A percentile compares a stretch with the other conserved stretches of the same genome.
These are phyloP conservation scores for Fusarium pseudocircinatum DNA, from an alignment of 2,329 filamentous ascomycete genomes.

Conservation along the genomic window DNA sequence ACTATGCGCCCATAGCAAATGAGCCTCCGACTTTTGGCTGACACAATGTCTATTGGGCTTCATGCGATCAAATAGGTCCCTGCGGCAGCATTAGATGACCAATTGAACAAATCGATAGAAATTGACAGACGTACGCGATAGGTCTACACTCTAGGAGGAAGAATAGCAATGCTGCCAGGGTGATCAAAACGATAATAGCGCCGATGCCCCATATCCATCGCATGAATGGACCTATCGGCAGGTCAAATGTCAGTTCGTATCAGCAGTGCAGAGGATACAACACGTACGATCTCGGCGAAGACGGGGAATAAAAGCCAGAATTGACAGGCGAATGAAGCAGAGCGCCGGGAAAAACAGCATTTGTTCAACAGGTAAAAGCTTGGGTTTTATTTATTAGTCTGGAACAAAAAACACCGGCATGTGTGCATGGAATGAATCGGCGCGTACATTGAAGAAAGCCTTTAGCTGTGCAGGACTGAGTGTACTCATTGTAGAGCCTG, in stretches of 20 bases:
- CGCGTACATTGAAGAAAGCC: not conserved
- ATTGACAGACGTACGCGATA: not conserved
- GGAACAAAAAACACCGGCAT: fast-evolving
- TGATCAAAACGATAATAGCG: not conserved
- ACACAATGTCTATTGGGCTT: not conserved
- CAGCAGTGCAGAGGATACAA: fast-evolving
- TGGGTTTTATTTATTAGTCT: not conserved
- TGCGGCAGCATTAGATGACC: fast-evolving
- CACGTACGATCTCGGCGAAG: not conserved
- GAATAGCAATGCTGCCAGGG: not conserved
- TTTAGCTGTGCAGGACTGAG: not conserved
- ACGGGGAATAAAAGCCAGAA: not conserved
- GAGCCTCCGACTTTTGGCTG: not conserved
- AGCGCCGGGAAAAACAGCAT: not conserved
- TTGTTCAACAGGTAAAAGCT: not conserved
- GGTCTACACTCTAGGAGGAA: not conserved
- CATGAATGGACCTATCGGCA: not conserved
- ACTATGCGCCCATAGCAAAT: not conserved
- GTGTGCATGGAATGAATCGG: fast-evolving
- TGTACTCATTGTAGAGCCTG: not conserved
- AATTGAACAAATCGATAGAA: fast-evolving
- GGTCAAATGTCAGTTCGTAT: fast-evolving
- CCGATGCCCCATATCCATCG: not conserved
- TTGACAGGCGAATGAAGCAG: not conserved
- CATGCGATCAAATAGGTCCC: not conserved